Base-by-base conservation (phyloP, 495 filamentous ascomycete genomes). In the Penicillium psychrofluorescens region DNA sequence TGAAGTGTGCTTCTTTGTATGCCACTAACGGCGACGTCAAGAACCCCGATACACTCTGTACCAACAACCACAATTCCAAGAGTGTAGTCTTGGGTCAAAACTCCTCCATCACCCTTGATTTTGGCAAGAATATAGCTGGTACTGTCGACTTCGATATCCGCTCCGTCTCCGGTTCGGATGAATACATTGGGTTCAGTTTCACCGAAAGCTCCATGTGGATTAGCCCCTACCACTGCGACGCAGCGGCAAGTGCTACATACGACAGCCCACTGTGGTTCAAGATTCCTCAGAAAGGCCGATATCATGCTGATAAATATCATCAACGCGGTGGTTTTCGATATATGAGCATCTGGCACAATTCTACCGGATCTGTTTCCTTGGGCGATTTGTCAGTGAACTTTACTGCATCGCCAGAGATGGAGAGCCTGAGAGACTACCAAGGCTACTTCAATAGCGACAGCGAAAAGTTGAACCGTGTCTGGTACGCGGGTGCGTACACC, bases 401-500 rank as follows among this genome's bases (percentile, higher is more conserved):
- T 34, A 55, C 62, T 6, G 71, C 70, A 14, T 63, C 65, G 9
- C 59, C 76, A 4, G 15, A 16, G 15, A 54, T 71, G 7, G 69
- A 78, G n/a, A 71, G 77, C 44, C 62, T 78, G 7, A 59, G 61
- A 27, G 70, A 67, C 11, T 80, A 81, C 46, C 70, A 68, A 36
- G 78, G 79, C 1, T 82, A 79, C 43, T 82, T 82, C 49, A 72
- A 81, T 50, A 71, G 64, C 37, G 67, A 64, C 41, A 75, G 79
- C 46, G 70, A 79, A 11, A 43, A 72, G 22, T 61, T 84, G 30
- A 81, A 84, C 44, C 56, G 68, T 10, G 68, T 81, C 35, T 83
- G 77, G 77, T 83, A 83, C 52, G 73, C 78, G n/a, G 77, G 78
- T 11, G 77, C 78, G 11, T 84, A 77, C 49, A 84, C 80, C 0